A percentile compares a stretch with the other conserved stretches of the same genome.
These are phyloP conservation scores for Tanacetum coccineum DNA, from an alignment of 129 eudicot genomes.

Conservation along the genomic window DNA sequence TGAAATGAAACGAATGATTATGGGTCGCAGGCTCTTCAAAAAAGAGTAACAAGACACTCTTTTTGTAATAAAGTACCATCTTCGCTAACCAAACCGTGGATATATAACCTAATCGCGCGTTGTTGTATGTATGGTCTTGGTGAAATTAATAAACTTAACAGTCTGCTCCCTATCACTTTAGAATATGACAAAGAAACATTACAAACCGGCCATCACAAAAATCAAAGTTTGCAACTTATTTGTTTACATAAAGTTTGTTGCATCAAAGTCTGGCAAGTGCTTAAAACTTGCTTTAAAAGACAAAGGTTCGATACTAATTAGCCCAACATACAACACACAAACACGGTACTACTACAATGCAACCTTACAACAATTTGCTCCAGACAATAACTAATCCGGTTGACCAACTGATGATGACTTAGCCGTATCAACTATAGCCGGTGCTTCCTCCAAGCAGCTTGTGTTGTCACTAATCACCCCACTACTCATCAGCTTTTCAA, in stretches of 20 bases:
- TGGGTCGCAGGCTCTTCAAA: conserved; percentile 76
- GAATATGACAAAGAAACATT: background rate
- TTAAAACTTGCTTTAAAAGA: conserved; percentile 17
- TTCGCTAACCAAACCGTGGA: too few relatives aligned
- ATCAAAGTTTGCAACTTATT: conserved; percentile 30
- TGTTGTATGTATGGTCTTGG: too few relatives aligned
- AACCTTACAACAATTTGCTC: conserved; percentile 16
- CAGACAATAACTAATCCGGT: conserved; percentile 26
- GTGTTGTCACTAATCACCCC: conserved; percentile 69
- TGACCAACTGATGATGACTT: conserved; percentile 63
- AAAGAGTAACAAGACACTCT: conserved; percentile 37
- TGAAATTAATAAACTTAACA: too few relatives aligned
- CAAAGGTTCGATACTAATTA: conserved; percentile 24
- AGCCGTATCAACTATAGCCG: conserved; percentile 54
- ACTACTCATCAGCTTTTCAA: conserved; percentile 73
- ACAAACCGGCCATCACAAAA: conserved; percentile 1
- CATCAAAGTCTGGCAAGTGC: conserved; percentile 22
- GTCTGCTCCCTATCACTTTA: background rate
- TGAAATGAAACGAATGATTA: conserved; percentile 74
- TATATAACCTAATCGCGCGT: too few relatives aligned
- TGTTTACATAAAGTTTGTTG: conserved; percentile 15
- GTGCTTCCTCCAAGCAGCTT: conserved; percentile 93
- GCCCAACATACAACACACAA: conserved; percentile 4
- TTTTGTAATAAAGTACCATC: too few relatives aligned
- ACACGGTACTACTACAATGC: conserved; percentile 10